Conservation (phyloP, 371 early-diverging fungal genomes). For the Mortierella sp. region DNA sequence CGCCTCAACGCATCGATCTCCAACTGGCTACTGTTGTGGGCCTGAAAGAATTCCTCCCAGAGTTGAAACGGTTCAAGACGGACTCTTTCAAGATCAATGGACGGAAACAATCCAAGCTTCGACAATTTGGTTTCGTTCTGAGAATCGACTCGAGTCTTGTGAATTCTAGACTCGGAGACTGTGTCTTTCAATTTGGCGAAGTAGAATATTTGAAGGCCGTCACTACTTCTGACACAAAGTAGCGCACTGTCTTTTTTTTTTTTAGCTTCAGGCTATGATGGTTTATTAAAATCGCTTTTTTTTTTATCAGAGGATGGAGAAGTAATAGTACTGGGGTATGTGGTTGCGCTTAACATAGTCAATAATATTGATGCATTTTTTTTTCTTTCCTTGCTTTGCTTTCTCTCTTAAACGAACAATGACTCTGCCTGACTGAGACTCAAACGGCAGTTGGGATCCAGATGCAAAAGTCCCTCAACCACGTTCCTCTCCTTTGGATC, state of each 20-base stretch:
- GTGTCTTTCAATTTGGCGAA: conserved; percentile 16
- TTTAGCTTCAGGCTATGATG: too few species aligned
- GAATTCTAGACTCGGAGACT: background rate
- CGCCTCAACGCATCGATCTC: background rate
- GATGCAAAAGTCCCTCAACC: conserved; percentile 43
- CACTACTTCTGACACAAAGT: background rate
- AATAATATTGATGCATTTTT: background rate
- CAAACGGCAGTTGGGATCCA: conserved; percentile 45
- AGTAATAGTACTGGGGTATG: too few species aligned
- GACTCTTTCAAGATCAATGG: conserved; percentile 6
- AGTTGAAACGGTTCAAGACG: conserved; percentile 11
- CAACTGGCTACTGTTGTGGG: background rate
- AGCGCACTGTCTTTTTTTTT: too few species aligned
- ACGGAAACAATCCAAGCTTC: background rate
- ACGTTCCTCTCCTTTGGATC: conserved; percentile 38
- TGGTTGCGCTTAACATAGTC: too few species aligned
- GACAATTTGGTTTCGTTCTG: conserved; percentile 1
- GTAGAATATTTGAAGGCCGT: background rate
- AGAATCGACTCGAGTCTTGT: background rate
- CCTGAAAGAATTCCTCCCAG: background rate
- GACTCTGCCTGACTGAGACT: conserved; percentile 35
- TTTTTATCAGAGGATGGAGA: too few species aligned
- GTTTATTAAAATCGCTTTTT: too few species aligned
- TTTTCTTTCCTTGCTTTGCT: background rate
- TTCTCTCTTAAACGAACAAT: conserved; percentile 26